A percentile compares a stretch with the other conserved stretches of the same genome.
Evolutionary conservation across 331 rosid genomes (phyloP).

Genomic region (Pyracantha coccinea): DNA sequence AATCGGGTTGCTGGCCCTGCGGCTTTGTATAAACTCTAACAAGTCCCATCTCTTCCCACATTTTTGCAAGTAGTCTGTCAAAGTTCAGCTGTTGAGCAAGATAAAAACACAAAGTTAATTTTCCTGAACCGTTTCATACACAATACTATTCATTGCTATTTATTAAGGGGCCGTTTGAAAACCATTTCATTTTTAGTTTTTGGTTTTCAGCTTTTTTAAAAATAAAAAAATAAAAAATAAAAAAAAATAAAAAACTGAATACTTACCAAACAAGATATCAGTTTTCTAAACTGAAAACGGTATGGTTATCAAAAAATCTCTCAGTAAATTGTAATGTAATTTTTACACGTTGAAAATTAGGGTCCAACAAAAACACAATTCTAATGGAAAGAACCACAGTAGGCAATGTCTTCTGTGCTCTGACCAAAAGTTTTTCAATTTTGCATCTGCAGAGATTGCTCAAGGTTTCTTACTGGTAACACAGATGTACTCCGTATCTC

Average conservation of each 20-base stretch:
- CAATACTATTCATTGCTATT: too few species aligned
- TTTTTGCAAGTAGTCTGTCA: slow-evolving; percentile 79
- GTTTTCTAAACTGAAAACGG: too few species aligned
- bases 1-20: slow-evolving; percentile 98
- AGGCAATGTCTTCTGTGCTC: neutral
- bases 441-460: neutral
- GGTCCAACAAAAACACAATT: neutral
- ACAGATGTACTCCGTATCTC: neutral
- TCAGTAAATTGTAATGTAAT: neutral
- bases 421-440: neutral
- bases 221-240: too few species aligned
- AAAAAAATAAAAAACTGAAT: too few species aligned
- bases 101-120: neutral
- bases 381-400: neutral
- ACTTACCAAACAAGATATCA: too few species aligned
- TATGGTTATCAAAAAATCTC: too few species aligned
- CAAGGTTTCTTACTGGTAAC: neutral
- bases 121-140: neutral
- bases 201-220: too few species aligned
- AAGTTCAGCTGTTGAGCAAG: slow-evolving; percentile 65
- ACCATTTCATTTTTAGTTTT: too few species aligned
- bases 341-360: neutral
- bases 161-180: too few species aligned
- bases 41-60: slow-evolving; percentile 99
- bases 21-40: slow-evolving; percentile 93